Conservation (phyloP, 2,329 filamentous ascomycete genomes). For the Celoporthe dispersa region DNA sequence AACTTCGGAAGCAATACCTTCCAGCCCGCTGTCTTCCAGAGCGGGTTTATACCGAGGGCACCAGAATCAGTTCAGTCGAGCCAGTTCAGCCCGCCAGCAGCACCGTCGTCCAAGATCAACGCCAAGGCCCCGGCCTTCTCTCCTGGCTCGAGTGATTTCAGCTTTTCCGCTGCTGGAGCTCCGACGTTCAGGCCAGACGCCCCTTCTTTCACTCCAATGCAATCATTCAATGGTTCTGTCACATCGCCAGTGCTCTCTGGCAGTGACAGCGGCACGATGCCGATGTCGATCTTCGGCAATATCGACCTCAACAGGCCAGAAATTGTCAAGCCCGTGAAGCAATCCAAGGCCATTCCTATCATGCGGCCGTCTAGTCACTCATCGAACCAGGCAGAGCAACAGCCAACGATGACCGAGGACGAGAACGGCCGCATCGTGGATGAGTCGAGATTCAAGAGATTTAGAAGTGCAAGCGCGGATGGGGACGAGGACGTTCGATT, state of each 20-base stretch:
- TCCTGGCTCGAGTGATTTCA: slow-evolving; percentile 68
- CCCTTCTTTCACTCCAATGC: slow-evolving; percentile 72
- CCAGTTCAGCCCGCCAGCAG: slow-evolving; percentile 48
- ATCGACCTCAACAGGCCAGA: slow-evolving; percentile 67
- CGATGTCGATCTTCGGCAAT: slow-evolving; percentile 68
- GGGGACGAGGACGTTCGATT: slow-evolving; percentile 78
- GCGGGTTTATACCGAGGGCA: slow-evolving; percentile 40
- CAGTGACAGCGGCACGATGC: slow-evolving; percentile 47
- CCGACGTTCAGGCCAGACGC: slow-evolving; percentile 77
- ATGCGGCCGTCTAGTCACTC: slow-evolving; percentile 63
- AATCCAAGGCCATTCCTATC: slow-evolving; percentile 84
- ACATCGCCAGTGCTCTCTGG: slow-evolving; percentile 51
- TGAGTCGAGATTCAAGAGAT: slow-evolving; percentile 76
- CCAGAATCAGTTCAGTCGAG: slow-evolving; percentile 44
- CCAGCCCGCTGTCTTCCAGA: slow-evolving; percentile 55
- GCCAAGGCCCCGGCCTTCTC: slow-evolving; percentile 73
- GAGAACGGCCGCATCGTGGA: slow-evolving; percentile 66
- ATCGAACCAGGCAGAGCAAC: slow-evolving; percentile 34
- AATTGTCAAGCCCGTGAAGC: slow-evolving; percentile 67
- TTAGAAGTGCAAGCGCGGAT: slow-evolving; percentile 65
- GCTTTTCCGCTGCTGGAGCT: slow-evolving; percentile 64
- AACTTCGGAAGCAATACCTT: slow-evolving; percentile 52
- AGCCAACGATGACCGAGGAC: slow-evolving; percentile 48
- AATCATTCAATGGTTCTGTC: slow-evolving; percentile 52
- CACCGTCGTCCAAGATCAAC: slow-evolving; percentile 62